Evolutionary conservation across 306 rosid genomes (phyloP).

Genomic region (Begonia loranthoides): DNA sequence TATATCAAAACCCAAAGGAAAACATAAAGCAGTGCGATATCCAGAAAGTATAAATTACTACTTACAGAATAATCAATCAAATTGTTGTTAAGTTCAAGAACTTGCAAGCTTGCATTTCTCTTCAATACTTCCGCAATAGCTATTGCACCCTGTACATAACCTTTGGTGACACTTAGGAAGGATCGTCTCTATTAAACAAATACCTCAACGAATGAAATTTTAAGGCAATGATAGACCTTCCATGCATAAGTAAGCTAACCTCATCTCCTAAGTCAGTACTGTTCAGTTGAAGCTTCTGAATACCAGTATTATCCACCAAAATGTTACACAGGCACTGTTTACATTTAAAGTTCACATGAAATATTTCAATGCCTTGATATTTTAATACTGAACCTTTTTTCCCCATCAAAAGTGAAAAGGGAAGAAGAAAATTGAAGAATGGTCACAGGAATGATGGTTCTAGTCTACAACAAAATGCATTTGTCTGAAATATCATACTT

Average conservation of each 20-base stretch:
- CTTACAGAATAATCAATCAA: slow-evolving; percentile 93
- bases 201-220: background rate
- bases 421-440: too few species aligned
- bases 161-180: background rate
- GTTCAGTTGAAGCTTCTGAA: slow-evolving; percentile 79
- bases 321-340: slow-evolving; percentile 69
- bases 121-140: slow-evolving; percentile 85
- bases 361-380: too few species aligned
- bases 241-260: slow-evolving; percentile 40
- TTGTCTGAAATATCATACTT: too few species aligned
- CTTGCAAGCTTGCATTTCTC: slow-evolving; percentile 65
- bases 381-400: background rate
- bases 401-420: background rate
- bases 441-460: too few species aligned
- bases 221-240: slow-evolving; percentile 1
- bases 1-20: slow-evolving; percentile 31
- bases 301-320: slow-evolving; percentile 54
- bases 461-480: too few species aligned
- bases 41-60: slow-evolving; percentile 14
- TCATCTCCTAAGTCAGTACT: slow-evolving; percentile 91
- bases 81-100: slow-evolving; percentile 83
- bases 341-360: slow-evolving; percentile 13
- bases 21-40: slow-evolving; percentile 7
- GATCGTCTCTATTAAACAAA: background rate
- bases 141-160: slow-evolving; percentile 66